Evolutionary conservation across 306 rosid genomes (phyloP), one percentile per base, ranked within the genome.

Genomic region (Mucuna pruriens): DNA sequence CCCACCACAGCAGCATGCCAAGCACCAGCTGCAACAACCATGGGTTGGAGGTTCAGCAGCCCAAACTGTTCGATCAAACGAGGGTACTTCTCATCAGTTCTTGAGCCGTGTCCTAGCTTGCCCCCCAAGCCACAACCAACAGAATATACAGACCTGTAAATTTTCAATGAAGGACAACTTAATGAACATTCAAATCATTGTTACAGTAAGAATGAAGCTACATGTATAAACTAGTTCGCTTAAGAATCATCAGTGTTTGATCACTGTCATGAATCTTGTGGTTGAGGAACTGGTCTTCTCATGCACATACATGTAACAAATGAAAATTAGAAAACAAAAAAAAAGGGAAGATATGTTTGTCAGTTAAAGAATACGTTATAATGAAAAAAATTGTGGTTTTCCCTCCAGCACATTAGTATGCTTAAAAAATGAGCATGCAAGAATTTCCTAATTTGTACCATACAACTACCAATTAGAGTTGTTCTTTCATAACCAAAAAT

Each of bases 1-100:
- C 99, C 99, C 60, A 93, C 99, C 69, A 95, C 97, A 36, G 99
- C 99, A 39, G 99, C 99, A 60, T 95, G 99, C 97, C 97, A 95
- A 82, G 99, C 99, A 73, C 97, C 99, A 10, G 99, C 99, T 6
- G 97, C 92, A 60, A 95, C 93, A 49, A 90, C 97, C 83, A 78
- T 75, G 1, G 99, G 97, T 86, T 95, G 97, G 81, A 95, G 89
- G 84, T 91, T 93, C 89, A 95, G 72, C 40, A 76, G 44, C 84
- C 40, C 86, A 65, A 95, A 91, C 84, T 91, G 91, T 78, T 93
- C 97, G 7, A 95, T 92, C 61, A 90, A 72, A 22, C 97, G 91
- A 36, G 99, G 97, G 58, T 81, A 62, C 84, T 93, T 95, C 80
- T 95, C 99, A 80, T 95, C 97, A 0, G 91, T 90, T 84, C 90